A percentile compares a stretch with the other conserved stretches of the same genome.
phyloP scores from a whole-genome alignment of 1,284 basidiomycete species.

The Mycena sp. region DNA sequence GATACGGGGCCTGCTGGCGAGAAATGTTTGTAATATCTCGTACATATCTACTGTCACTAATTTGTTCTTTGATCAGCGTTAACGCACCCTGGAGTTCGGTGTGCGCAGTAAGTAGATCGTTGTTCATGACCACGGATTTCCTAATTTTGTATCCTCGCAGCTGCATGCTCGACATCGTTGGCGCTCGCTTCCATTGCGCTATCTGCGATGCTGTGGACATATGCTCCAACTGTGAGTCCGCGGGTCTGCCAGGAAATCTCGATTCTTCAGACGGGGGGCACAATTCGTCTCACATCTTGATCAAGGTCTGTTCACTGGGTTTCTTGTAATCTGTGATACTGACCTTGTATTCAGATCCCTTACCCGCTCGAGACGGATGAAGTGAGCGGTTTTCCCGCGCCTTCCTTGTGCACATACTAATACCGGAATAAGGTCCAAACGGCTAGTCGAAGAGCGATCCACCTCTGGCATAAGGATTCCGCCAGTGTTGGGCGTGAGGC shows the following conservation, averaged over 20 bases:
- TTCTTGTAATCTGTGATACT: neutral
- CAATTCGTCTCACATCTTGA: constrained; percentile 87
- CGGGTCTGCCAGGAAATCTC: constrained; percentile 82
- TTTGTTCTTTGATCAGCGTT: constrained; percentile 56
- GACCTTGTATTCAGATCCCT: constrained; percentile 71
- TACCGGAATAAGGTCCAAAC: constrained; percentile 57
- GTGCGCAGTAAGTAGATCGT: constrained; percentile 72
- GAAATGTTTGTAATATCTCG: constrained; percentile 57
- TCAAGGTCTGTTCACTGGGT: constrained; percentile 71
- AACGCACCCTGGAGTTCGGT: constrained; percentile 76
- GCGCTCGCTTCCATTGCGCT: constrained; percentile 90
- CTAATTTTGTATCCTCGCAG: no score
- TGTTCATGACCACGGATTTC: no score
- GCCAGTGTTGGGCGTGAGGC: constrained; percentile 57
- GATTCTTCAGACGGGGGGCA: constrained; percentile 81
- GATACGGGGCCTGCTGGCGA: constrained; percentile 59
- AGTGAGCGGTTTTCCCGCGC: constrained; percentile 44
- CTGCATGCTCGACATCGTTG: constrained; percentile 88
- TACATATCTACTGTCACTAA: constrained; percentile 2
- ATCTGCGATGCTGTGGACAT: constrained; percentile 87
- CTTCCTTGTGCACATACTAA: neutral
- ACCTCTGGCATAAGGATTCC: constrained; percentile 82
- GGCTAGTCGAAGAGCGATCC: constrained; percentile 76
- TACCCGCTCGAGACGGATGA: constrained; percentile 79
- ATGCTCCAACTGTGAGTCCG: constrained; percentile 89